phyloP scores from a whole-genome alignment of 1,284 basidiomycete species.

The Boletellus dicymbophilus region DNA sequence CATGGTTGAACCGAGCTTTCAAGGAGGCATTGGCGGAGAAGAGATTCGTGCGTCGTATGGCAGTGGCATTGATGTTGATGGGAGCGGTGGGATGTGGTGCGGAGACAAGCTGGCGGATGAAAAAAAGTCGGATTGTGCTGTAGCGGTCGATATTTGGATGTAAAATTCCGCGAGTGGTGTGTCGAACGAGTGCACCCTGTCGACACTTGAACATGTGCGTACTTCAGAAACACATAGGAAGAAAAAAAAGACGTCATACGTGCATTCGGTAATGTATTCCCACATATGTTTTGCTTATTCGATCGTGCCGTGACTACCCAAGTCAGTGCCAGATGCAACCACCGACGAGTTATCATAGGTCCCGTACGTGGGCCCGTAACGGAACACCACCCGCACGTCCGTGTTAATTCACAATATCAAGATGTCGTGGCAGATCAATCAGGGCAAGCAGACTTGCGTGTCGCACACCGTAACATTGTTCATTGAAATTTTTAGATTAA shows the following conservation, averaged over 20 bases:
- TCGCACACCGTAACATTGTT: too few species aligned
- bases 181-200: slow-evolving; percentile 23
- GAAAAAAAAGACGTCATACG: neutral
- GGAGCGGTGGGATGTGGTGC: neutral
- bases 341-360: too few species aligned
- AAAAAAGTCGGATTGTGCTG: slow-evolving; percentile 50
- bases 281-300: slow-evolving; percentile 4
- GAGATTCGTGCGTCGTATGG: neutral
- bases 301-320: too few species aligned
- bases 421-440: too few species aligned
- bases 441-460: too few species aligned
- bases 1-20: slow-evolving; percentile 19
- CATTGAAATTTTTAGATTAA: too few species aligned
- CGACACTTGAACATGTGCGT: slow-evolving; percentile 18
- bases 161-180: slow-evolving; percentile 31
- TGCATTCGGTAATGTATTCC: slow-evolving; percentile 11
- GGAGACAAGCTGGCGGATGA: slow-evolving; percentile 38
- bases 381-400: too few species aligned
- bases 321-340: too few species aligned
- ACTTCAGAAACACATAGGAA: neutral
- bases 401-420: too few species aligned
- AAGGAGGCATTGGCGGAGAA: neutral
- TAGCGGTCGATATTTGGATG: slow-evolving; percentile 48
- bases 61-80: neutral
- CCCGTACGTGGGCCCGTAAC: too few species aligned